phyloP scores from a whole-genome alignment of 2,329 filamentous ascomycete species.

The Scorias spongiosa region DNA sequence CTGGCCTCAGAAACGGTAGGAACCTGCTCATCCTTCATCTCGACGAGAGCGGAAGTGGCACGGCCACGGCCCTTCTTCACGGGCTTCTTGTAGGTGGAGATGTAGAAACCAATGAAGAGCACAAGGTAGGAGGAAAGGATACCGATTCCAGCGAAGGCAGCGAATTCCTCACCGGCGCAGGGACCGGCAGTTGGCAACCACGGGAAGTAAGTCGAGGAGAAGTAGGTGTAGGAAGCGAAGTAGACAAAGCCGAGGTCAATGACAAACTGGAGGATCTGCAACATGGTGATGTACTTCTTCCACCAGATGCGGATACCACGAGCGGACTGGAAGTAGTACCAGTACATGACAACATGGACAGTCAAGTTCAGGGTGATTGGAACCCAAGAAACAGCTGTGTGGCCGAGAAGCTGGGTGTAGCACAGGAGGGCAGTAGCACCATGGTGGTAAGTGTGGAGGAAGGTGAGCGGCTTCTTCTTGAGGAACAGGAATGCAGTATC shows the following conservation, averaged over 20 bases:
- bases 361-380: slow-evolving; percentile 81
- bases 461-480: slow-evolving; percentile 98
- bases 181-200: slow-evolving; percentile 70
- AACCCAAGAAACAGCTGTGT: slow-evolving; percentile 90
- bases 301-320: slow-evolving; percentile 94
- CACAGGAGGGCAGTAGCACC: slow-evolving; percentile 91
- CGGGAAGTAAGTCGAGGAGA: slow-evolving; percentile 77
- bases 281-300: slow-evolving; percentile 98
- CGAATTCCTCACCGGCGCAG: slow-evolving; percentile 94
- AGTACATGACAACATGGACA: slow-evolving; percentile 99
- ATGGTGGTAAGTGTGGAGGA: slow-evolving; percentile 98
- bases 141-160: slow-evolving; percentile 78
- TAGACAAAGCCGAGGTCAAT: slow-evolving; percentile 97
- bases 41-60: slow-evolving; percentile 71
- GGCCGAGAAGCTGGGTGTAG: slow-evolving; percentile 91
- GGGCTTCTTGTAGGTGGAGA: slow-evolving; percentile 86
- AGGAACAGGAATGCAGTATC: slow-evolving; percentile 95
- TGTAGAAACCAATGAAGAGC: slow-evolving; percentile 98
- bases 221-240: slow-evolving; percentile 98
- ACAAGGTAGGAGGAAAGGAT: slow-evolving; percentile 91
- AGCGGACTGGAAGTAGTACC: slow-evolving; percentile 99
- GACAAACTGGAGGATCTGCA: slow-evolving; percentile 94
- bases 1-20: slow-evolving; percentile 37
- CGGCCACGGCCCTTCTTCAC: slow-evolving; percentile 57
- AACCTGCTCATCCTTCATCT: slow-evolving; percentile 61